phyloP scores from a whole-genome alignment of 768 basidiomycete species.

The Kwoniella heveanensis region DNA sequence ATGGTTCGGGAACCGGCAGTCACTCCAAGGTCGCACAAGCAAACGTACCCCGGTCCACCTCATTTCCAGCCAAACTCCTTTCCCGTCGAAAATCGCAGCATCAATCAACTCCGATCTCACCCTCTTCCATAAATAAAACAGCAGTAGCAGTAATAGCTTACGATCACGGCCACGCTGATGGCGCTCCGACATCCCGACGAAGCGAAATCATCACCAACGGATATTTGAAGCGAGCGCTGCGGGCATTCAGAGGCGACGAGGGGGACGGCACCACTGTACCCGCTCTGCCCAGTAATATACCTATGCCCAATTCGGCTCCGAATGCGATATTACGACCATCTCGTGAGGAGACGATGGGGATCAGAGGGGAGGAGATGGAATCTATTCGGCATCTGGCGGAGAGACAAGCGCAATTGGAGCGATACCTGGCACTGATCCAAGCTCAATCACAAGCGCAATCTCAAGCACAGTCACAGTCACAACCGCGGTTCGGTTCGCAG shows the following conservation, averaged over 20 bases:
- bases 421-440: slow-evolving; percentile 12
- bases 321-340: not conserved
- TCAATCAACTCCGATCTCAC: not conserved
- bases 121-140: too few species aligned
- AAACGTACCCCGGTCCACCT: slow-evolving; percentile 15
- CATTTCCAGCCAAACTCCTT: slow-evolving; percentile 28
- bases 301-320: not conserved
- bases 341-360: not conserved
- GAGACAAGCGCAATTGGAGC: slow-evolving; percentile 15
- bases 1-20: too few species aligned
- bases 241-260: slow-evolving; percentile 13
- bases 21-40: too few species aligned
- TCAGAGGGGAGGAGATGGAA: not conserved
- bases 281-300: slow-evolving; percentile 6
- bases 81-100: slow-evolving; percentile 16
- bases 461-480: not conserved
- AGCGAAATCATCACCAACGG: slow-evolving; percentile 22
- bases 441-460: slow-evolving; percentile 1
- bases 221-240: slow-evolving; percentile 18
- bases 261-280: slow-evolving; percentile 6
- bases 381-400: slow-evolving; percentile 9
- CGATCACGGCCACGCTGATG: not conserved
- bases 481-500: too few species aligned
- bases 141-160: not conserved
- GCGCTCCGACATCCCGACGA: not conserved